Percentiles rank a stretch among this genome's conserved stretches.
Evolutionary conservation across 345 rosid species (phyloP).

Genomic region (Limnanthes douglasii): DNA sequence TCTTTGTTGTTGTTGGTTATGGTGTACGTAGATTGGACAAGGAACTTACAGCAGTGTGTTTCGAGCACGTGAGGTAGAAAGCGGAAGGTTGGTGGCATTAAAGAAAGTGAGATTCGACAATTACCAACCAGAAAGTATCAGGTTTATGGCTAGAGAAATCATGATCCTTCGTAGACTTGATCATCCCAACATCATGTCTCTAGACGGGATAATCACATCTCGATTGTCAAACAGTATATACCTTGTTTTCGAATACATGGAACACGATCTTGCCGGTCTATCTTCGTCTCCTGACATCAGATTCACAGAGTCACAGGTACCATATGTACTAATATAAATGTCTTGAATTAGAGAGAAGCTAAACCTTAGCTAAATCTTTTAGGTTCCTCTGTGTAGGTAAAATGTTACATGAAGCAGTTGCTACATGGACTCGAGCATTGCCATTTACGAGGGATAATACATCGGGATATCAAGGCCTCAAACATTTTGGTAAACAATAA

Average conservation of each 20-base stretch:
- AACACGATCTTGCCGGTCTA: conserved; percentile 69
- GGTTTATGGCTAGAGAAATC: conserved; percentile 77
- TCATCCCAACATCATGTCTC: conserved; percentile 60
- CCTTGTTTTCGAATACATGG: conserved; percentile 81
- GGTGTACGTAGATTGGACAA: conserved; percentile 56
- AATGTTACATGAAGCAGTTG: conserved; percentile 76
- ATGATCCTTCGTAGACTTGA: conserved; percentile 57
- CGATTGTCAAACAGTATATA: conserved; percentile 40
- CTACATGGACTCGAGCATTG: conserved; percentile 57
- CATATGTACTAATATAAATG: neutral
- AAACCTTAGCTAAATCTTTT: neutral
- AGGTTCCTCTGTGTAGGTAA: conserved; percentile 20
- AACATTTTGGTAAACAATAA: conserved; percentile 61
- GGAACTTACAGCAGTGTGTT: conserved; percentile 82
- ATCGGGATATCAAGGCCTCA: conserved; percentile 58
- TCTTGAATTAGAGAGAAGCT: neutral
- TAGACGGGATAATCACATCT: conserved; percentile 63
- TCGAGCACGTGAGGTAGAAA: conserved; percentile 56
- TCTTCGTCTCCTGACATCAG: conserved; percentile 35
- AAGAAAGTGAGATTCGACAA: conserved; percentile 70
- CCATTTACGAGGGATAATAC: conserved; percentile 55
- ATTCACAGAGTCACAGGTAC: conserved; percentile 54
- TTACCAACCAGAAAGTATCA: conserved; percentile 58
- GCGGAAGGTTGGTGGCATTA: conserved; percentile 54
- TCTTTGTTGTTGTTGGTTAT: conserved; percentile 3